Conservation (phyloP, 1,284 basidiomycete genomes). For the Leccinum subfulvum region DNA sequence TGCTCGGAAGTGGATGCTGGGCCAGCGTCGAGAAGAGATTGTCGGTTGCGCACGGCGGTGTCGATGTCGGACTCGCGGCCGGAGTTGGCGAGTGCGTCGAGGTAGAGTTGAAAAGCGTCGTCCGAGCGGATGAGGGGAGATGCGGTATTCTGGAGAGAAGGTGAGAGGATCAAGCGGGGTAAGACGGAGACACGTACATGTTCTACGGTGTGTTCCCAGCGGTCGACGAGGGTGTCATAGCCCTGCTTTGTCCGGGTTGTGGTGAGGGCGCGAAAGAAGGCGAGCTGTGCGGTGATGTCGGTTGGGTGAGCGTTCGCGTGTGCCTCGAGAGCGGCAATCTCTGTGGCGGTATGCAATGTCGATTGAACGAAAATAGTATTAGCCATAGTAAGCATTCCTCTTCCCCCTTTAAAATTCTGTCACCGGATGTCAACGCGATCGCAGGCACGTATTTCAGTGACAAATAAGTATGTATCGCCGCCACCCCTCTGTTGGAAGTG, state of each 20-base stretch:
- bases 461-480: no score
- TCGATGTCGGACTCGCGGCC: conserved; percentile 58
- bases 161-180: background rate
- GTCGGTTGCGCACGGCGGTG: conserved; percentile 64
- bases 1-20: conserved; percentile 14
- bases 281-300: conserved; percentile 65
- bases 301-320: conserved; percentile 70
- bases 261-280: conserved; percentile 64
- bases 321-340: conserved; percentile 69
- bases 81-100: conserved; percentile 62
- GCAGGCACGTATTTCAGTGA: no score
- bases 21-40: conserved; percentile 53
- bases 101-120: conserved; percentile 69
- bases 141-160: conserved; percentile 49
- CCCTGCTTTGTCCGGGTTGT: conserved; percentile 57
- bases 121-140: conserved; percentile 69
- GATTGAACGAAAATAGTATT: no score
- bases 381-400: no score
- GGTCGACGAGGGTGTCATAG: conserved; percentile 66
- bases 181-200: conserved; percentile 53
- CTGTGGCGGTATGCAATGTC: conserved; percentile 48
- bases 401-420: no score
- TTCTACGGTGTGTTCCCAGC: conserved; percentile 80
- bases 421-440: no score
- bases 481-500: no score